Evolutionary conservation across 176 grass and related monocot genomes (phyloP), one percentile per base, ranked within the genome.

Genomic region (Chloris gayana): DNA sequence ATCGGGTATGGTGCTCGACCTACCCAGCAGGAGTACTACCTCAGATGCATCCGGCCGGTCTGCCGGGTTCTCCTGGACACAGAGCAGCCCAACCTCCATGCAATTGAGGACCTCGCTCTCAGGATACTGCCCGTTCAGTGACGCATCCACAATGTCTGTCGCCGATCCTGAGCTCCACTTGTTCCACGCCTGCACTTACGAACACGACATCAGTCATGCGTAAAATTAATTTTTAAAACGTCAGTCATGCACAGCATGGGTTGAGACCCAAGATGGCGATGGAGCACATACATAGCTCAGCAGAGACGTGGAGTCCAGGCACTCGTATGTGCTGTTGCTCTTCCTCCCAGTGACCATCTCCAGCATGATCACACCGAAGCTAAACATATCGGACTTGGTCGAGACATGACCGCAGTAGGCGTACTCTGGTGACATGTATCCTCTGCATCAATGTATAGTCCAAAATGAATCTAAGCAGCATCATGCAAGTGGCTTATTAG

Each of bases 341-440:
- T 19, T 80, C 42, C 37, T 7, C 0, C 78, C 78, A 6, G 66
- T 80, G n/a, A 80, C 24, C 6, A 69, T 59, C 66, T 80, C 78
- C 21, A 87, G 67, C 11, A 82, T 21, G 35, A 87, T 64, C 21
- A 81, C 73, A 22, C 78, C 72, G 10, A 79, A 81, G 69, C 78
- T 69, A 51, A 82, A 82, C 18, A 82, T 69, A 21, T 87, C 79
- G 0, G 72, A 87, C 0, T 76, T 82, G 15, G 56, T 70, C 1
- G 85, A 77, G 39, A 87, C 74, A 11, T 70, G 72, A 15, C 83
- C 71, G 7, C 14, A 29, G 33, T 47, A 69, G 12, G 72, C 45
- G 14, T 85, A 83, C 49, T 85, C 67, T 13, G 82, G 76, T 6
- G 75, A 53, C 81, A 83, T 80, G 37, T 84, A 88, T 33, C 87